phyloP scores from a whole-genome alignment of 2,329 filamentous ascomycete genomes.

The Nigrospora oryzae region DNA sequence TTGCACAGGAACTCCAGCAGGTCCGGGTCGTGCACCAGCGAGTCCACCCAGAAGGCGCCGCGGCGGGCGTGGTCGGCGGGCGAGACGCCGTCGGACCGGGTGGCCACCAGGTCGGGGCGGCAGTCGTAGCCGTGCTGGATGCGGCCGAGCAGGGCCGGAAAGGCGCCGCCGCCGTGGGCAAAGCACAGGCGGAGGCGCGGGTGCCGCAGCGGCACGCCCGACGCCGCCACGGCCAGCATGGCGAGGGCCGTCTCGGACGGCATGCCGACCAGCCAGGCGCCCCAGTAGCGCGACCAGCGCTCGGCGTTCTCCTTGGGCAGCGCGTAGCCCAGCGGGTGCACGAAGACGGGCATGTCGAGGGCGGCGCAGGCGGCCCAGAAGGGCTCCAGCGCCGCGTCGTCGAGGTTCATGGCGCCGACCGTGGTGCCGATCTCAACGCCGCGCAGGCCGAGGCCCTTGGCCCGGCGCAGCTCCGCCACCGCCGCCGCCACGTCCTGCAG shows the following conservation, averaged over 20 bases:
- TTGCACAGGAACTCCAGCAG: slow-evolving; percentile 21
- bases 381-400: slow-evolving; percentile 16
- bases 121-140: slow-evolving; percentile 26
- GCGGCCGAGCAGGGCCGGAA: slow-evolving; percentile 22
- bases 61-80: slow-evolving; percentile 18
- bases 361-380: slow-evolving; percentile 24
- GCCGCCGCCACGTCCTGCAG: slow-evolving; percentile 20
- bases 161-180: slow-evolving; percentile 25
- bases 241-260: slow-evolving; percentile 25
- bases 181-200: slow-evolving; percentile 22
- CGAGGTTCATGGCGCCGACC: slow-evolving; percentile 19
- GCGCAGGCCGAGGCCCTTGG: slow-evolving; percentile 14
- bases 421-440: slow-evolving; percentile 25
- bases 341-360: slow-evolving; percentile 21
- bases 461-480: slow-evolving; percentile 17
- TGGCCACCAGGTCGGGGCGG: slow-evolving; percentile 23
- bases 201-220: slow-evolving; percentile 19
- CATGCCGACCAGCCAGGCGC: slow-evolving; percentile 25
- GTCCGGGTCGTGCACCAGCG: slow-evolving; percentile 24
- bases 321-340: slow-evolving; percentile 25
- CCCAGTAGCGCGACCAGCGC: slow-evolving; percentile 23
- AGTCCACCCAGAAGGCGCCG: slow-evolving; percentile 23
- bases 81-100: slow-evolving; percentile 16
- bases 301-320: slow-evolving; percentile 20
- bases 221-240: slow-evolving; percentile 20